Base-by-base conservation (phyloP, 352 stramenopile species). In the Bremia lactucae region DNA sequence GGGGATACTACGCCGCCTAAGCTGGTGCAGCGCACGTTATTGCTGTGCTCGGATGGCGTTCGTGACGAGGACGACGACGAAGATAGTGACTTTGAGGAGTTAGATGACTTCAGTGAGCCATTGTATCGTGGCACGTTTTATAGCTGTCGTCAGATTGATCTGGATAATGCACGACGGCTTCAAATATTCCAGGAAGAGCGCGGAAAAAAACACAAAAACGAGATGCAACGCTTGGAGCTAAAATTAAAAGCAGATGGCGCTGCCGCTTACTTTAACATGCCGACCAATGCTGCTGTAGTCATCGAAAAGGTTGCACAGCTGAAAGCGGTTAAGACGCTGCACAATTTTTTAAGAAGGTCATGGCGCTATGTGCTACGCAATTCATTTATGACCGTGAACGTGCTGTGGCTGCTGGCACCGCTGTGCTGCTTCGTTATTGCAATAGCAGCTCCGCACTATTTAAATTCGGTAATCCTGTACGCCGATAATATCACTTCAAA, bases 341-440 rank as follows among this genome's bases (percentile, higher is more conserved):
- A 52, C 6, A 62, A 52, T 3, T 53, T 41, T 15, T 15, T 70
- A 18, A 54, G 59, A 1, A 55, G 58, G 21, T 46, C 81, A 29
- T 85, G 65, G 69, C 62, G 62, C 36, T 65, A 68, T 11, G 23
- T 80, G 4, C 42, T 80, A 15, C 74, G 68, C 40, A 80, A 87
- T 22, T 80, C 69, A 23, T 84, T 87, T 53, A 78, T 83, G 68
- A 71, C 69, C 0, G 56, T 72, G 42, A 88, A 88, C 37, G 66
- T 86, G 14, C 16, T 86, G 31, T 88, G 75, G 75, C 66, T 88
- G 6, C 53, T 88, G 3, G 59, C 72, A 10, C 75, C 75, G 10
- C 50, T 88, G 2, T 77, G 59, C 23, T 88, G 75, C 38, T 88
- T 85, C 39, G 42, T 70, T 4, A 60, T 88, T 42, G 75, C 75